Conservation (phyloP, 2,329 filamentous ascomycete genomes). For the Fusarium penzigii region DNA sequence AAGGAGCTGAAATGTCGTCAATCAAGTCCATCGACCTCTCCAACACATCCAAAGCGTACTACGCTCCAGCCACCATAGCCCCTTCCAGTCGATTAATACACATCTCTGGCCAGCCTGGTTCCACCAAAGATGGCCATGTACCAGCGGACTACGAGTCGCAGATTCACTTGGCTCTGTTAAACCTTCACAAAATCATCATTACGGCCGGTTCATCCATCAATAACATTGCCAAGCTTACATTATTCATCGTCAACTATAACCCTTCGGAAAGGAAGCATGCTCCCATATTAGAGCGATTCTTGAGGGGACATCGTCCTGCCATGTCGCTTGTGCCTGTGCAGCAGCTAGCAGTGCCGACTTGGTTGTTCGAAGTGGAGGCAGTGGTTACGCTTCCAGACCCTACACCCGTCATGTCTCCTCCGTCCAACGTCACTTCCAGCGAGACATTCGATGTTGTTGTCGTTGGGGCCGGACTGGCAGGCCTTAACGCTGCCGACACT, state of each 20-base stretch:
- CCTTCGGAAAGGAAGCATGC: constrained; percentile 37
- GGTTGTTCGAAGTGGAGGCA: constrained; percentile 47
- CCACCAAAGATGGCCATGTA: constrained; percentile 31
- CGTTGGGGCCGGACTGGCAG: constrained; percentile 45
- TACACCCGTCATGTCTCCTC: neutral
- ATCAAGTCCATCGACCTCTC: constrained; percentile 14
- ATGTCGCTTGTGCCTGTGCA: constrained; percentile 45
- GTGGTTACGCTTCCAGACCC: constrained; percentile 28
- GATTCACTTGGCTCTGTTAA: constrained; percentile 41
- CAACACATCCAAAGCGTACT: constrained; percentile 15
- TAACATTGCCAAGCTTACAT: constrained; percentile 43
- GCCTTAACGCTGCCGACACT: constrained; percentile 36
- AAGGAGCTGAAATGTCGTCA: too few relatives aligned
- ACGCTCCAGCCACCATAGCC: constrained; percentile 10
- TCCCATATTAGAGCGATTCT: constrained; percentile 38
- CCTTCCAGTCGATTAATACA: constrained; percentile 24
- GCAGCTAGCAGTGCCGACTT: constrained; percentile 38
- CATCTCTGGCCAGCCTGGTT: constrained; percentile 39
- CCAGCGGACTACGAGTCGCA: constrained; percentile 43
- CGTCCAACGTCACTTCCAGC: constrained; percentile 1
- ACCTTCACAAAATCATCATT: constrained; percentile 38
- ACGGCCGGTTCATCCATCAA: constrained; percentile 36
- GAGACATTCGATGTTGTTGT: constrained; percentile 34
- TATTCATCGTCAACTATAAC: constrained; percentile 48
- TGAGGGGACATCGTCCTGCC: constrained; percentile 41